Evolutionary conservation across 2,329 filamentous ascomycete species (phyloP).

Genomic region (Biscogniauxia mediterranea): DNA sequence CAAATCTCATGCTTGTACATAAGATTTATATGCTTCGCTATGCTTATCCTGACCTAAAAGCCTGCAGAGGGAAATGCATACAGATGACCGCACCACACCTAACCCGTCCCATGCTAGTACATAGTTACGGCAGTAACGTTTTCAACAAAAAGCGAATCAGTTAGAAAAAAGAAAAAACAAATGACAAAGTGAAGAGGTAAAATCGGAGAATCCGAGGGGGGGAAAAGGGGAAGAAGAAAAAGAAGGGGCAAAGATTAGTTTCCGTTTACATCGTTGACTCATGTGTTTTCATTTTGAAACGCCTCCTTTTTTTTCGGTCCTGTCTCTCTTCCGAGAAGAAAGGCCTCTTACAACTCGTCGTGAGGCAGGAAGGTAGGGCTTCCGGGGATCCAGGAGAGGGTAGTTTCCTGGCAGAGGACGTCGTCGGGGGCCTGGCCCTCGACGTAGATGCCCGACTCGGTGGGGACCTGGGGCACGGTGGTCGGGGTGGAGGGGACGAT

Average conservation of each 20-base stretch:
- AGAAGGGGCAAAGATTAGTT: not conserved
- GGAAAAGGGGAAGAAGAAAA: not conserved
- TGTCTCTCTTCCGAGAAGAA: not conserved
- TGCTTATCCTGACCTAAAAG: too few relatives aligned
- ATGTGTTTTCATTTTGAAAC: constrained; percentile 1
- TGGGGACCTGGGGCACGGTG: constrained; percentile 1
- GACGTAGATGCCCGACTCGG: constrained; percentile 8
- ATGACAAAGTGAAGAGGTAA: not conserved
- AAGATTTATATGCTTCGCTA: too few relatives aligned
- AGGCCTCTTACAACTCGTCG: constrained; percentile 16
- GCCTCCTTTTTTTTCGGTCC: too few relatives aligned
- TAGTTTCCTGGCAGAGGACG: constrained; percentile 15
- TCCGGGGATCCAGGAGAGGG: constrained; percentile 15
- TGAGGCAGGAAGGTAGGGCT: constrained; percentile 21
- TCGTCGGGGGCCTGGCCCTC: constrained; percentile 13
- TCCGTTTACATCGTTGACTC: constrained; percentile 16
- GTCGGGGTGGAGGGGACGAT: constrained; percentile 6
- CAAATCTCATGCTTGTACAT: too few relatives aligned
- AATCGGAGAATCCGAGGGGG: not conserved
- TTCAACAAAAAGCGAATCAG: not conserved
- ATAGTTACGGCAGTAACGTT: too few relatives aligned
- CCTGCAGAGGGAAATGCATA: too few relatives aligned
- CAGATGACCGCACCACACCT: too few relatives aligned
- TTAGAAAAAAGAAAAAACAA: too few relatives aligned
- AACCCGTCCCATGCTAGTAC: too few relatives aligned